Base-by-base conservation (phyloP, 495 filamentous ascomycete species). In the Aspergillus campestris region DNA sequence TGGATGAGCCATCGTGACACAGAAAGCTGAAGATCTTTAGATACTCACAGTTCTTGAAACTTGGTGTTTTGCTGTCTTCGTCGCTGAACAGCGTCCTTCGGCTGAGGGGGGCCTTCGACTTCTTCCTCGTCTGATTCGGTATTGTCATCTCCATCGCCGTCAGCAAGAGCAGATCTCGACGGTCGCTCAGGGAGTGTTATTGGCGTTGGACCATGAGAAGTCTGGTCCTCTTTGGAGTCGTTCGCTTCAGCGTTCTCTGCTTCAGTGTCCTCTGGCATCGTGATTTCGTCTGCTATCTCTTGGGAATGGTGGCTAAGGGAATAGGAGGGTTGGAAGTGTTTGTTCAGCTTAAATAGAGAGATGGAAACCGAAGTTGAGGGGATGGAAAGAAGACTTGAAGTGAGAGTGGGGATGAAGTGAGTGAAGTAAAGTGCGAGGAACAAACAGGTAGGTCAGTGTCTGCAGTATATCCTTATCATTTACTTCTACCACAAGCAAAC, bases 1-100 rank as follows among this genome's bases (percentile, higher is more conserved):
- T 15, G 8, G 52, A 27, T 64, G 55, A 44, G 50, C 51, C 38
- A 50, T 51, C 13, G 33, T 14, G 24, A 34, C 18, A n/a, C 15
- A 38, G n/a, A 24, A 8, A 38, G 40, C 0, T 15, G 31, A 0
- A 9, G 13, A 12, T 30, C 7, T 27, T 14, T 5, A 11, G n/a
- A 31, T 39, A 63, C 71, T 48, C 28, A 78, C 73, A 75, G 70
- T 10, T 61, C 60, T 36, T 75, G 63, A 40, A 83, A 84, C 39
- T 69, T 64, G 7, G 69, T 67, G 45, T 75, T 74, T 34, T 81
- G 77, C 5, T 57, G 50, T 29, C 66, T 65, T 30, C 71, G 70
- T 15, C 66, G 68, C 41, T 77, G 67, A 2, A 74, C 71, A 32
- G 69, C 57, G 40, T 67, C 70, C 14, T 56, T 57, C 37, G 57